Evolutionary conservation across 2,329 filamentous ascomycete species (phyloP).

Genomic region (Talaromyces sp.): DNA sequence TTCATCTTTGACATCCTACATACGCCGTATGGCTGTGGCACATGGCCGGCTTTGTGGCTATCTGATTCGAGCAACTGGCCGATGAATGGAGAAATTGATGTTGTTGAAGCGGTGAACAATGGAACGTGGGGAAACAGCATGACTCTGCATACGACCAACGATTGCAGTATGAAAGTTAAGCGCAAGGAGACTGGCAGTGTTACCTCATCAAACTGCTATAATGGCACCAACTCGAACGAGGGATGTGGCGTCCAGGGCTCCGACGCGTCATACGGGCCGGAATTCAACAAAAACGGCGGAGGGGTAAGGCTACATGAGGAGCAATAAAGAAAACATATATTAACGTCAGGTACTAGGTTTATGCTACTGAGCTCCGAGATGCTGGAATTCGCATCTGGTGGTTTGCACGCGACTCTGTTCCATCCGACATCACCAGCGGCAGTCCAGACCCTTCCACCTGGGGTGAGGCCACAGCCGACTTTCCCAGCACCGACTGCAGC

Average conservation of each 20-base stretch:
- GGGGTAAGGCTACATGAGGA: constrained; percentile 34
- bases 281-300: constrained; percentile 51
- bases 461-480: constrained; percentile 60
- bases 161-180: constrained; percentile 49
- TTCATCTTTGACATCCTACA: constrained; percentile 64
- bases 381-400: constrained; percentile 62
- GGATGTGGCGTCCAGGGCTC: constrained; percentile 53
- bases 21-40: constrained; percentile 59
- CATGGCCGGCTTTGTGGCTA: constrained; percentile 64
- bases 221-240: constrained; percentile 47
- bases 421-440: constrained; percentile 46
- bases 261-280: constrained; percentile 44
- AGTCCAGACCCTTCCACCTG: constrained; percentile 58
- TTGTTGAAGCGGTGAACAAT: constrained; percentile 56
- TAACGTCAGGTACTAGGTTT: constrained; percentile 32
- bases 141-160: constrained; percentile 55
- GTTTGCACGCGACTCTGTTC: constrained; percentile 47
- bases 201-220: constrained; percentile 46
- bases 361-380: constrained; percentile 57
- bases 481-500: constrained; percentile 59
- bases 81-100: constrained; percentile 58
- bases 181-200: constrained; percentile 49
- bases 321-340: neutral
- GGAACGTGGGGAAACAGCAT: constrained; percentile 53
- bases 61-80: constrained; percentile 59